phyloP scores from a whole-genome alignment of 495 filamentous ascomycete genomes.

The Sordaria brevicollis region DNA sequence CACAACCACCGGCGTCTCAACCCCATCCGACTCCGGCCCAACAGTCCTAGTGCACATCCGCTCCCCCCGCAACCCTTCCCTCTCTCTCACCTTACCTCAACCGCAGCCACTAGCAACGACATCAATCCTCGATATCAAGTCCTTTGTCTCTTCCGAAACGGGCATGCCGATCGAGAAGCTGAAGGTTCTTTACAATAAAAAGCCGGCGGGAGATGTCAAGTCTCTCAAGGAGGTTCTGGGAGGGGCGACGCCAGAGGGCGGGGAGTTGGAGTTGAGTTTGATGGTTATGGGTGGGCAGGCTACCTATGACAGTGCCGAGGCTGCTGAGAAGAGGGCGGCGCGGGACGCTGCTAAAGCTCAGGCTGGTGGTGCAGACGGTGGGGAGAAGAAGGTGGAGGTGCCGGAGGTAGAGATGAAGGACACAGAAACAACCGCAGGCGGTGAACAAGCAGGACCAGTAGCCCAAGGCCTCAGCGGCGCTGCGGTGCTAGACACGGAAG shows the following conservation, averaged over 20 bases:
- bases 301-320: background rate
- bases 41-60: conserved; percentile 44
- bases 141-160: conserved; percentile 40
- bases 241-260: conserved; percentile 10
- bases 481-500: conserved; percentile 52
- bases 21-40: conserved; percentile 32
- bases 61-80: conserved; percentile 60
- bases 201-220: conserved; percentile 65
- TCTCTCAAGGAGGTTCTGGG: conserved; percentile 43
- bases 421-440: conserved; percentile 11
- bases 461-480: conserved; percentile 46
- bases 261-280: conserved; percentile 58
- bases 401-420: background rate
- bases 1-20: background rate
- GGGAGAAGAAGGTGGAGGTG: background rate
- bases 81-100: conserved; percentile 44
- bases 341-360: conserved; percentile 10
- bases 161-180: conserved; percentile 56
- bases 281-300: conserved; percentile 73
- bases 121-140: conserved; percentile 59
- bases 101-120: conserved; percentile 49
- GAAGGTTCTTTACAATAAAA: conserved; percentile 72
- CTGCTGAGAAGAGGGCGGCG: conserved; percentile 1
- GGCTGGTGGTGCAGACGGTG: conserved; percentile 2
- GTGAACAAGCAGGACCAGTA: conserved; percentile 19